Base-by-base conservation (phyloP, 2,329 filamentous ascomycete genomes). In the Juglanconis juglandina region DNA sequence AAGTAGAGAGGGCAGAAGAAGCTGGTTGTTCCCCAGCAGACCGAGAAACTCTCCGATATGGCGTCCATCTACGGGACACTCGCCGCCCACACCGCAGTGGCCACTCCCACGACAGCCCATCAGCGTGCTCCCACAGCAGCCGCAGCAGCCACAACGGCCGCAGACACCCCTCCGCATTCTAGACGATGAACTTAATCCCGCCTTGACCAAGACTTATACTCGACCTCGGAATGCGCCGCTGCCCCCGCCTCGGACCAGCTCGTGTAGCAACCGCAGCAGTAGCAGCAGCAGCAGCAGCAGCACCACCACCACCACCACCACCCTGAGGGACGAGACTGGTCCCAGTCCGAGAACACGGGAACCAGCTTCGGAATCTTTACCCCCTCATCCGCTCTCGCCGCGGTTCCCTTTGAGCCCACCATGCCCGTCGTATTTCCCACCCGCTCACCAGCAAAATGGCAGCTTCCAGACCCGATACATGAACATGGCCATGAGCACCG, bases 401-500 rank as follows among this genome's bases (percentile, higher is more conserved):
- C 46, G 46, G 9, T 50, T 44, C 39, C 58, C 4, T 24, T 53
- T 32, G 34, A 51, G n/a, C 46, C 47, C 33, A 4, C 33, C 10
- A 34, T 39, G 17, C 53, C 61, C 24, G 41, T 37, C 17, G 41
- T 44, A 33, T 32, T 34, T 3, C 44, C 54, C 10, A 24, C 33
- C n/a, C 30, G 37, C 32, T 7, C 58, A 63, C 17, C 58, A 63
- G 58, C 58, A 58, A 7, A 33, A 37, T 13, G 55, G 46, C 7
- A 56, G 58, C 56, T 61, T 64, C 30, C 64, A 66, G 39, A 66
- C 75, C 24, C 71, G 71, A 34, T 80, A 79, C 65, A 71, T 76
- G 42, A 69, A 75, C 62, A 82, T 82, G 77, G 73, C 81, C 7
- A 72, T 80, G 32, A 71, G 74, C 41, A 71, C 79, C n/a, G 77